Base-by-base conservation (phyloP, 2,329 filamentous ascomycete genomes). In the Coniella vitis region DNA sequence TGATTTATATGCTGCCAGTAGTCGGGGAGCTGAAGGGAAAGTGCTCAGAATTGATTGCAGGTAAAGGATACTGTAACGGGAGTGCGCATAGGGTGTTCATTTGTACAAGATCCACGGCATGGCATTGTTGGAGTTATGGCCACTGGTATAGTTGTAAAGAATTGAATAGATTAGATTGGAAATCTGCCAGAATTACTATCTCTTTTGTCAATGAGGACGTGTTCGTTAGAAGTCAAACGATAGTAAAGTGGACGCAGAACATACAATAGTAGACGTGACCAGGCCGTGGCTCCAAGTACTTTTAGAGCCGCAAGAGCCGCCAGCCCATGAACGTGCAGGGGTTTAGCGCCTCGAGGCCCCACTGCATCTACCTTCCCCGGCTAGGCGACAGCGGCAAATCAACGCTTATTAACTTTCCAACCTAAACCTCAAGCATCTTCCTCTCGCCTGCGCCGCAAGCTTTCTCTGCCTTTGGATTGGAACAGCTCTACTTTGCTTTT, bases 161-260 rank as follows among this genome's bases (percentile, higher is more conserved):
- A 21, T 47, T 20, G 36, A 38, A 47, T 51, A 47, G 51, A 53
- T 29, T 47, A 51, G 40, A 50, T 47, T 53, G 51, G 21, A 22
- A 19, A 34, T 38, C 22, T 20, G 16, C 9, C 38, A 29, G 12
- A 42, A n/a, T 42, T 8, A 16, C 8, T 4, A 34, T 19, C 10
- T 42, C 9, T 29, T 29, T 29, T 29, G 25, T 29, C 10, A n/a
- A n/a, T n/a, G n/a, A n/a, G n/a, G n/a, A n/a, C n/a, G n/a, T n/a
- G n/a, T n/a, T n/a, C n/a, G n/a, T n/a, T n/a, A n/a, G n/a, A n/a
- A n/a, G n/a, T n/a, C n/a, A n/a, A n/a, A n/a, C n/a, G n/a, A n/a
- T n/a, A n/a, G n/a, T n/a, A n/a, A n/a, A n/a, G n/a, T n/a, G n/a
- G n/a, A n/a, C n/a, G n/a, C n/a, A n/a, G n/a, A n/a, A n/a, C n/a